Base-by-base conservation (phyloP, 2,329 filamentous ascomycete species). In the Ascomycota sp. region DNA sequence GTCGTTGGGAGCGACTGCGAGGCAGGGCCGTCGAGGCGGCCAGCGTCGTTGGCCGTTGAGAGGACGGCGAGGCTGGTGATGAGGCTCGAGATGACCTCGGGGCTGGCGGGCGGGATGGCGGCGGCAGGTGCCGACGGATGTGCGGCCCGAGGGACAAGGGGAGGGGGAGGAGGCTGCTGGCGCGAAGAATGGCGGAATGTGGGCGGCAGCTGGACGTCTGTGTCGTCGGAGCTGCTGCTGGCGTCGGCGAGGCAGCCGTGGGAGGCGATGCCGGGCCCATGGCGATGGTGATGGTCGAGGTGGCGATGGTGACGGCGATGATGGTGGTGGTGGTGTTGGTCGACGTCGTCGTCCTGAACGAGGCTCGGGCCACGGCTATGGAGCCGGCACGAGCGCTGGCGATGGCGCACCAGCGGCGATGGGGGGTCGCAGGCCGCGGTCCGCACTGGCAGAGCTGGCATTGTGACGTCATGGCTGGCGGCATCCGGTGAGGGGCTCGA, bases 161-260 rank as follows among this genome's bases (percentile, higher is more conserved):
- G 29, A 69, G 69, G 10, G 67, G 60, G 25, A 63, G 57, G 19
- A 55, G 44, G 27, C 55, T 36, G 33, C 15, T 30, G 7, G 33
- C 26, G 13, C 20, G 17, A 25, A 23, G 28, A 10, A 29, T 29
- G 32, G 29, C 21, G 34, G 24, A 13, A 40, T 32, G 19, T 4
- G 12, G 21, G n/a, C 10, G 5, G 21, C 8, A n/a, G 13, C 15
- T 27, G 15, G 5, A 5, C 25, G 30, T 37, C 15, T 15, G 27
- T 17, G n/a, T 7, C 22, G 30, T 17, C n/a, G 26, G 20, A 20
- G 31, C 4, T 39, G 32, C 20, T 40, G 24, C 30, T 29, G 33
- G 9, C 33, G 36, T 29, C 33, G 25, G 20, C 12, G 29, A 25
- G 30, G n/a, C 20, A n/a, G n/a, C n/a, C n/a, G n/a, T n/a, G n/a